Conservation (phyloP, 371 early-diverging fungal genomes). For the Basidiobolus meristosporus region DNA sequence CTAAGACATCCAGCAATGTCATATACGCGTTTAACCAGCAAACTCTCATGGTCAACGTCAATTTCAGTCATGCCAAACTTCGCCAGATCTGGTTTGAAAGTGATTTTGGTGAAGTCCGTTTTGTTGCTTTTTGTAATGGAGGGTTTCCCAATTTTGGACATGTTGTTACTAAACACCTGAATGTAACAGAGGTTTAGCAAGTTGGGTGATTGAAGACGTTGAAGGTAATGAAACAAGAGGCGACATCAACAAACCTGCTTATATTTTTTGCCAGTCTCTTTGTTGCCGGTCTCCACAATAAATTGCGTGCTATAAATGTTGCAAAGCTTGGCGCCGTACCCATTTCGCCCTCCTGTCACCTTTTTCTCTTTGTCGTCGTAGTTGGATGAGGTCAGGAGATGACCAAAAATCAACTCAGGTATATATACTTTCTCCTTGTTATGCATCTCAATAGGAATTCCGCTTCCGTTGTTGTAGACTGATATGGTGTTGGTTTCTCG, state of each 20-base stretch:
- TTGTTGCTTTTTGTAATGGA: constrained; percentile 40
- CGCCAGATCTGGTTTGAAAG: constrained; percentile 91
- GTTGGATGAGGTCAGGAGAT: constrained; percentile 94
- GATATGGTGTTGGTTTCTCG: constrained; percentile 61
- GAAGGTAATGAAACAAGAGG: too few relatives aligned
- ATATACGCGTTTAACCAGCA: constrained; percentile 92
- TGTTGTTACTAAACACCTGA: constrained; percentile 66
- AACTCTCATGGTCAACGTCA: constrained; percentile 76
- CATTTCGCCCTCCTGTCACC: constrained; percentile 98
- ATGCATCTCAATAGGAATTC: constrained; percentile 96
- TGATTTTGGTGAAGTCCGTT: constrained; percentile 78
- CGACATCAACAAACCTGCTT: constrained; percentile 41
- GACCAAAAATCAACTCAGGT: constrained; percentile 99
- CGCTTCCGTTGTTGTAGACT: constrained; percentile 93
- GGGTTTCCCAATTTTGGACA: constrained; percentile 60
- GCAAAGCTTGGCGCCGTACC: constrained; percentile 99
- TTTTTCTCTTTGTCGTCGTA: constrained; percentile 98
- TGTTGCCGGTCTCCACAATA: constrained; percentile 91
- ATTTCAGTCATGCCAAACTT: constrained; percentile 84
- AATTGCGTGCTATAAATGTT: constrained; percentile 98
- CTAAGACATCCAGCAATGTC: constrained; percentile 91
- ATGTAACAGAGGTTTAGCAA: too few relatives aligned
- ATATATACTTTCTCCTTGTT: constrained; percentile 92
- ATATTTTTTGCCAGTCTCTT: constrained; percentile 47
- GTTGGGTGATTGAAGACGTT: background rate